Conservation (phyloP, 164 flowering plant species). For the Platanus orientalis region DNA sequence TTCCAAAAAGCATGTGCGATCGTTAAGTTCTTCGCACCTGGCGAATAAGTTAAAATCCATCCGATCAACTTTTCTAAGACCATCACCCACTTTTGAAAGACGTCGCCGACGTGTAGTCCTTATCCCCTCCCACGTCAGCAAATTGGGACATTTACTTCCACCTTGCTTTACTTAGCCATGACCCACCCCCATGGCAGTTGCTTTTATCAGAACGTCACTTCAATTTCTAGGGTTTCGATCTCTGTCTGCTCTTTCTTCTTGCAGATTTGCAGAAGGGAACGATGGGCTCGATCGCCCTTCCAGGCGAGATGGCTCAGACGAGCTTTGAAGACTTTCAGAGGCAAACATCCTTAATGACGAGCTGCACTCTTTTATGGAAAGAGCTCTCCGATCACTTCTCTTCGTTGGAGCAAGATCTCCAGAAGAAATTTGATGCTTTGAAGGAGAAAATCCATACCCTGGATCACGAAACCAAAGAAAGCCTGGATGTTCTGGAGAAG, state of each 20-base stretch:
- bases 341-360: slow-evolving; percentile 79
- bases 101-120: slow-evolving; percentile 22
- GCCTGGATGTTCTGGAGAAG: slow-evolving; percentile 47
- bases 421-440: slow-evolving; percentile 61
- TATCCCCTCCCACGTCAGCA: slow-evolving; percentile 28
- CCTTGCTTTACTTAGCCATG: slow-evolving; percentile 7
- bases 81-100: neutral
- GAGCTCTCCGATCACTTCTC: slow-evolving; percentile 95
- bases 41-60: too few species aligned
- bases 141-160: slow-evolving; percentile 12
- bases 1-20: too few species aligned
- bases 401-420: slow-evolving; percentile 65
- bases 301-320: slow-evolving; percentile 55
- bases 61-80: too few species aligned
- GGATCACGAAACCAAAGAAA: slow-evolving; percentile 50
- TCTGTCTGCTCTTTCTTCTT: neutral
- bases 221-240: slow-evolving; percentile 29
- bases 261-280: neutral
- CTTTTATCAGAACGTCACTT: slow-evolving; percentile 7
- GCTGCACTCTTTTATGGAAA: slow-evolving; percentile 91
- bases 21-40: too few species aligned
- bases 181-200: neutral
- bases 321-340: slow-evolving; percentile 84
- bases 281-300: slow-evolving; percentile 83
- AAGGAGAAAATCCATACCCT: slow-evolving; percentile 47